These are phyloP conservation scores for Penicillium sp. DNA, from an alignment of 2,329 filamentous ascomycete species.

Conservation along the genomic window DNA sequence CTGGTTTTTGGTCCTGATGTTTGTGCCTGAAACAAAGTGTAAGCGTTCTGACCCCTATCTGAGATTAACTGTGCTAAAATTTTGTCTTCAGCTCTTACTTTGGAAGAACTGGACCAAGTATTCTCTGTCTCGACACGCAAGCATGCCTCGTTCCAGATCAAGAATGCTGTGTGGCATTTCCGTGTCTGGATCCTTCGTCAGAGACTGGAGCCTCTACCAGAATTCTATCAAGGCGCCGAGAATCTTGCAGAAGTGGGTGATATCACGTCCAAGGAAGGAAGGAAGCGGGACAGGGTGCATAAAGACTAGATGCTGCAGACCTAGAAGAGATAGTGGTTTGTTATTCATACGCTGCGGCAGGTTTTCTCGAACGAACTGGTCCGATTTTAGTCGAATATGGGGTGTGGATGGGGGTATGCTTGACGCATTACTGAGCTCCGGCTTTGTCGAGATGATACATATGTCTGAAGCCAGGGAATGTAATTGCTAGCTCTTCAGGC, in stretches of 20 bases:
- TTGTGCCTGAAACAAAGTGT: slow-evolving; percentile 52
- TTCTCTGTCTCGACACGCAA: slow-evolving; percentile 52
- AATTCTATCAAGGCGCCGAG: slow-evolving; percentile 34
- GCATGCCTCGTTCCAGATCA: slow-evolving; percentile 42
- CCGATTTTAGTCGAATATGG: background rate
- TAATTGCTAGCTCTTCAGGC: background rate
- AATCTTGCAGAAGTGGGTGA: slow-evolving; percentile 19
- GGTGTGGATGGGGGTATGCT: no score
- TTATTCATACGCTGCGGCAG: background rate
- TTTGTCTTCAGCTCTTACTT: slow-evolving; percentile 33
- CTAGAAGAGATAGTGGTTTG: background rate
- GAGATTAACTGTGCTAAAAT: slow-evolving; percentile 10
- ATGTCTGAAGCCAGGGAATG: background rate
- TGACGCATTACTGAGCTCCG: background rate
- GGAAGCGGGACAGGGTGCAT: background rate
- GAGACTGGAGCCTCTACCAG: slow-evolving; percentile 34
- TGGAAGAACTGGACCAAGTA: slow-evolving; percentile 52
- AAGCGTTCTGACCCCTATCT: slow-evolving; percentile 1
- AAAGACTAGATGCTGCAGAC: background rate
- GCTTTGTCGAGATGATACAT: background rate
- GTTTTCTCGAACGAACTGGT: background rate
- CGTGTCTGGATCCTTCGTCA: slow-evolving; percentile 40
- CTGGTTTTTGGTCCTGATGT: slow-evolving; percentile 52
- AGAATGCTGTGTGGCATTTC: slow-evolving; percentile 42
- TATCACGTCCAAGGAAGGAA: background rate